Percentiles rank a stretch among this genome's conserved stretches.
Conservation (phyloP, 805 yeast genomes). For the Wickerhamomyces sydowiorum region DNA sequence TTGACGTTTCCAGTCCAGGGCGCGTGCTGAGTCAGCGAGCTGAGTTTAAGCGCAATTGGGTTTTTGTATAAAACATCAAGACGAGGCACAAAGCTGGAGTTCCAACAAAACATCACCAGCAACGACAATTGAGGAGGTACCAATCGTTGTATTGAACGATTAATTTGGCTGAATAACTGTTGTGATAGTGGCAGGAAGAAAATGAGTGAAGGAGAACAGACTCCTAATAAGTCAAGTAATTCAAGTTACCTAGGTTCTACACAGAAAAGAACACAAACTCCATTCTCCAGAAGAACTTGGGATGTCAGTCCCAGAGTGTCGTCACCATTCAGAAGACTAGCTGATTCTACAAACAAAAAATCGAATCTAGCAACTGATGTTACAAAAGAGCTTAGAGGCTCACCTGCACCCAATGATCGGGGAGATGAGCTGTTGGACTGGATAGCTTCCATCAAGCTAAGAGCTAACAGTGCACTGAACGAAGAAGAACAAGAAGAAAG, state of each 20-base stretch:
- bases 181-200: no score
- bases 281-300: conserved; percentile 18
- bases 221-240: neutral
- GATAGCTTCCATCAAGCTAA: conserved; percentile 28
- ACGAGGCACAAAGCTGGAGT: no score
- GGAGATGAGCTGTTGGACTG: conserved; percentile 25
- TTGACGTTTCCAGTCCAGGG: no score
- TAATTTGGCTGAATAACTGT: no score
- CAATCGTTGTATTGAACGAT: no score
- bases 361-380: neutral
- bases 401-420: neutral
- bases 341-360: neutral
- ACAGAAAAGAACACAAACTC: conserved; percentile 11
- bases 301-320: conserved; percentile 10
- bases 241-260: neutral
- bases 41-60: neutral
- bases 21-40: no score
- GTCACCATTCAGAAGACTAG: conserved; percentile 21
- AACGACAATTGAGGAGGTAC: no score
- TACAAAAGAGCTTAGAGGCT: neutral
- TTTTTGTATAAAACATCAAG: no score
- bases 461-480: conserved; percentile 26
- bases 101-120: no score
- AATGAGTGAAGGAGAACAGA: neutral
- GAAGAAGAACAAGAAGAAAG: conserved; percentile 31